Base-by-base conservation (phyloP, 768 basidiomycete species). In the Amanita subjunquillea region DNA sequence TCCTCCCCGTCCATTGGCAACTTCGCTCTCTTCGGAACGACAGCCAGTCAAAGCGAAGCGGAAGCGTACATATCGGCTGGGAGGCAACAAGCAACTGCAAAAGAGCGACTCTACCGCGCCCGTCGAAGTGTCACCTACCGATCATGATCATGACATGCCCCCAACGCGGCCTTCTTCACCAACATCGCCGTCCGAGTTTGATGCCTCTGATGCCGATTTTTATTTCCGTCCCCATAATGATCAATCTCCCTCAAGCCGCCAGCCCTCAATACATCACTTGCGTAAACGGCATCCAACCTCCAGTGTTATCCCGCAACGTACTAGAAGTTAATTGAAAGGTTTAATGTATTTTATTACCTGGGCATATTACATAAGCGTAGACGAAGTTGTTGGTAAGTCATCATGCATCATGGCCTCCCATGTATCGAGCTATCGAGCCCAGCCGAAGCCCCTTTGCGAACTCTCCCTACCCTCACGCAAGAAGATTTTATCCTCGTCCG, bases 21-120 rank as follows among this genome's bases (percentile, higher is more conserved):
- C 62, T 2, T 63, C 67, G 9, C 59, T 59, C 6, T 57, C 65
- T 0, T 65, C 63, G 15, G 78, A 81, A 51, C 71, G 72, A 25
- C 80, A 72, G 46, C 79, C 81, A 2, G 71, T 82, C 10, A 89
- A 86, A 61, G 92, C 90, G 9, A 78, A 72, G 58, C 70, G 92
- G 54, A 92, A 89, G 62, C 77, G 92, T 41, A 81, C 76, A 9
- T 83, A 85, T 57, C 75, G 76, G 12, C 64, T 91, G 20, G 80
- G 83, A 0, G 72, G 69, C 47, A 22, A 38, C 27, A 54, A 48
- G 15, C 53, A 40, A 27, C 53, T 20, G 13, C 52, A 39, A 25
- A 43, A 42, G 23, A 22, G 22, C 17, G 40, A 67, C 55, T 65
- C 63, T 23, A 25, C 48, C 41, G 42, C 48, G 17, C 32, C 42